Base-by-base conservation (phyloP, 495 filamentous ascomycete species). In the Penicillium bovifimosum region DNA sequence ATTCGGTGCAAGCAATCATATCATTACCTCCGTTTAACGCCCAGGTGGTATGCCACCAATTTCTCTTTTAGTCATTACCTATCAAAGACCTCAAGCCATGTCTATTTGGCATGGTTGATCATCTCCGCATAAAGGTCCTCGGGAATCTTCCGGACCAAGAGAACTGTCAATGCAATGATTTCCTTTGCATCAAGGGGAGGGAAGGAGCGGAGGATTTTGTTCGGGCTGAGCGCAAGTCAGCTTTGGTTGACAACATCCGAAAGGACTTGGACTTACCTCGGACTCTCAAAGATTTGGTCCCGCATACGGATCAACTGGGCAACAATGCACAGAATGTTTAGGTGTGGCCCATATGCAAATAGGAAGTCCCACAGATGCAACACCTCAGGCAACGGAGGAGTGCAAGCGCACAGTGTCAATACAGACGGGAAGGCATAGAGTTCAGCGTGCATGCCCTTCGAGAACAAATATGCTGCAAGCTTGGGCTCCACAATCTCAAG, bases 351-450 rank as follows among this genome's bases (percentile, higher is more conserved):
- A 60, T 96, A 99, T 0, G 93, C 91, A 63, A 99, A 90, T 10
- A 97, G 75, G 59, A 99, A 99, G 67, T 99, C 93, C 93, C 93
- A 99, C n/a, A 97, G 77, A 47, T 86, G 81, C 32, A 98, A 72
- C 6, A 99, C 93, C 63, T 99, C 92, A 0, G 91, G 93, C 32
- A 99, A 67, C 3, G 93, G 95, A n/a, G 95, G 95, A 18, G 95
- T 97, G 60, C 93, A 96, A 29, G 95, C 93, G 64, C 89, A 96
- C 14, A 97, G 76, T 0, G 93, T 99, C 33, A 97, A 76, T 0
- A 99, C 93, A 9, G 90, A 95, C 6, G 93, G 88, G 63, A 99
- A 99, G n/a, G 91, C 95, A 63, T 96, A 99, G 20, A 99, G 82
- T 71, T 96, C 88, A 2, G 93, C 93, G 50, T 86, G 83, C 73